Evolutionary conservation across 75 land plant genomes (phyloP).

Genomic region (Gnetum montanum): DNA sequence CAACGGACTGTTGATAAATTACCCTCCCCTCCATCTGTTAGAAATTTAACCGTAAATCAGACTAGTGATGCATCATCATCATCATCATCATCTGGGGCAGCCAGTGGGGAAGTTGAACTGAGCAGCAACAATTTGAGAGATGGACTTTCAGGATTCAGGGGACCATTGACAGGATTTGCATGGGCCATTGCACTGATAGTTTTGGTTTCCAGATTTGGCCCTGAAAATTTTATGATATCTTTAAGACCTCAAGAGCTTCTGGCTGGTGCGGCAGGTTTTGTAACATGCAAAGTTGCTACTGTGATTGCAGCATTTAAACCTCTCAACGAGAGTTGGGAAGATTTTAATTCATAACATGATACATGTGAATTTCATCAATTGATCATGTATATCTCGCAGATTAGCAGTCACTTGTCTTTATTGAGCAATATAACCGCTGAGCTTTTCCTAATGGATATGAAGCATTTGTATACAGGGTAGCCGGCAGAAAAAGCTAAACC

Average conservation of each 20-base stretch:
- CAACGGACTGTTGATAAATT: slow-evolving; percentile 69
- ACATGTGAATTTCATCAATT: too few relatives aligned
- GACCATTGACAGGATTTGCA: slow-evolving; percentile 29
- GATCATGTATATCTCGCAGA: too few relatives aligned
- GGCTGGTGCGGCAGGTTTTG: slow-evolving; percentile 61
- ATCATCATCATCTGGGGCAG: background rate
- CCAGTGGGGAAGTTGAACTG: background rate
- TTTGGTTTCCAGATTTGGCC: slow-evolving; percentile 25
- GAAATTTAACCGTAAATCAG: background rate
- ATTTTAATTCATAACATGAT: too few relatives aligned
- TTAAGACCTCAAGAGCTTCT: slow-evolving; percentile 45
- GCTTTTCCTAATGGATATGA: too few relatives aligned
- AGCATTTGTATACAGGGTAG: too few relatives aligned
- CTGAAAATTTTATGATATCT: slow-evolving; percentile 8
- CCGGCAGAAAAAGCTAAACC: too few relatives aligned
- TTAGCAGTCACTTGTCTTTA: too few relatives aligned
- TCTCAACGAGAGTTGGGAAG: background rate
- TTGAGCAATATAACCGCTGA: too few relatives aligned
- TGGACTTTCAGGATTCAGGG: slow-evolving; percentile 20
- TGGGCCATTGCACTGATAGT: slow-evolving; percentile 18
- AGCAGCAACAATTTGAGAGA: background rate
- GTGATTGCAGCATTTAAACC: slow-evolving; percentile 58
- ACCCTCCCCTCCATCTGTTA: slow-evolving; percentile 14
- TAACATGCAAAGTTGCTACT: slow-evolving; percentile 61
- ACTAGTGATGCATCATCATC: background rate